Evolutionary conservation across 2,329 filamentous ascomycete species (phyloP).

Genomic region (Xylariaceae sp.): DNA sequence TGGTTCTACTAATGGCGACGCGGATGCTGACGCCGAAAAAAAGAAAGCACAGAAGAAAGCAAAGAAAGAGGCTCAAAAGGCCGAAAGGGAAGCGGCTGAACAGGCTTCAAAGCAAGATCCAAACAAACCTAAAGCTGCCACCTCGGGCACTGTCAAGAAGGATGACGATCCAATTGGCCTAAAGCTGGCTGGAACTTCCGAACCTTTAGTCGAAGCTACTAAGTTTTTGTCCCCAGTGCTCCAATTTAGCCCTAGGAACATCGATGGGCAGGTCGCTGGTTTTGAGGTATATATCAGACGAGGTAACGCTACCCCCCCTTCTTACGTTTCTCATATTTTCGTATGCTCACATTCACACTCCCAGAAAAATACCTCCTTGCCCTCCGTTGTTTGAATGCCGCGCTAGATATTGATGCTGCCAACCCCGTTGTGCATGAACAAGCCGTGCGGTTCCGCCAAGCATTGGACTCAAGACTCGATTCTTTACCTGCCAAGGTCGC

Average conservation of each 20-base stretch:
- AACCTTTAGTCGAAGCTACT: slow-evolving; percentile 84
- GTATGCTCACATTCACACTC: slow-evolving; percentile 25
- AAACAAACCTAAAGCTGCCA: slow-evolving; percentile 72
- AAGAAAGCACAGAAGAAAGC: slow-evolving; percentile 93
- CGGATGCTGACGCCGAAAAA: slow-evolving; percentile 68
- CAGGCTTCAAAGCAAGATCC: slow-evolving; percentile 81
- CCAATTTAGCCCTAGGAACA: slow-evolving; percentile 79
- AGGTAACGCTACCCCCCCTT: slow-evolving; percentile 63
- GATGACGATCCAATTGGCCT: slow-evolving; percentile 87
- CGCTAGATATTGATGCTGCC: slow-evolving; percentile 69
- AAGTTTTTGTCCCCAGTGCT: slow-evolving; percentile 85
- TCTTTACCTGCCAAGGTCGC: slow-evolving; percentile 69
- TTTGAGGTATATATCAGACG: slow-evolving; percentile 89
- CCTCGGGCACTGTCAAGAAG: slow-evolving; percentile 78
- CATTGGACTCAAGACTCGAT: slow-evolving; percentile 60
- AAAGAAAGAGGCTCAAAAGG: slow-evolving; percentile 76
- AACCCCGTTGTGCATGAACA: slow-evolving; percentile 80
- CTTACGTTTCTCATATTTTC: not conserved
- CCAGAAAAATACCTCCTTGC: slow-evolving; percentile 87
- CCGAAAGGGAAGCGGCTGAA: slow-evolving; percentile 80
- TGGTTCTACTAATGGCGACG: slow-evolving; percentile 52
- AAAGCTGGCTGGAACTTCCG: slow-evolving; percentile 78
- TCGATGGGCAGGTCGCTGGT: slow-evolving; percentile 81
- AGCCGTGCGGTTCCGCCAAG: slow-evolving; percentile 69
- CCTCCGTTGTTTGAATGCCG: slow-evolving; percentile 80